phyloP scores from a whole-genome alignment of 139 green algal species.

The Haematococcus lacustris region DNA sequence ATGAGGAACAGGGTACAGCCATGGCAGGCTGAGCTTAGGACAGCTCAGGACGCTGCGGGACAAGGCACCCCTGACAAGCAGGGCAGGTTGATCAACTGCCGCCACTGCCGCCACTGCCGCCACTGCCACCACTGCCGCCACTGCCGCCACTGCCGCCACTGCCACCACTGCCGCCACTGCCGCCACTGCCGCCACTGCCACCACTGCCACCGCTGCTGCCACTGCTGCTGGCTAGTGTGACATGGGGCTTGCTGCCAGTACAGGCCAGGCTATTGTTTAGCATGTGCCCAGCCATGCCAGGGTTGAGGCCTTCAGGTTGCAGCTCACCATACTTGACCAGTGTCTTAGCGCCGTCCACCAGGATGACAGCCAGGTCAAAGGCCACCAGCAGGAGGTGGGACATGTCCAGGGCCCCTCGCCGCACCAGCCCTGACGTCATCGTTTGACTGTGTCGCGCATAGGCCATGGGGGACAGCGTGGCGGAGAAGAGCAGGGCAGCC shows the following conservation, averaged over 20 bases:
- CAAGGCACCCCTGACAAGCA: too few species aligned
- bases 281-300: background rate
- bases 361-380: conserved; percentile 26
- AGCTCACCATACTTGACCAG: conserved; percentile 25
- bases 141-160: too few species aligned
- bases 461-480: too few species aligned
- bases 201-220: conserved; percentile 8
- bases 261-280: background rate
- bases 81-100: background rate
- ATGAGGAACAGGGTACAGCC: too few species aligned
- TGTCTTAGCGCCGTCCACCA: conserved; percentile 30
- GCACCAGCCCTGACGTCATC: background rate
- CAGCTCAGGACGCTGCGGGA: too few species aligned
- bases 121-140: conserved; percentile 5
- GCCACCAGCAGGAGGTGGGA: conserved; percentile 24
- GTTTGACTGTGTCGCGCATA: too few species aligned
- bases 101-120: conserved; percentile 6
- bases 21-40: too few species aligned
- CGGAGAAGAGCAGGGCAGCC: background rate
- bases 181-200: too few species aligned
- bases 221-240: background rate
- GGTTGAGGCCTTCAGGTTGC: too few species aligned
- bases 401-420: background rate
- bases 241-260: background rate
- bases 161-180: too few species aligned